These are phyloP conservation scores for Aspergillus asperescens DNA, from an alignment of 495 filamentous ascomycete genomes.

Conservation along the genomic window DNA sequence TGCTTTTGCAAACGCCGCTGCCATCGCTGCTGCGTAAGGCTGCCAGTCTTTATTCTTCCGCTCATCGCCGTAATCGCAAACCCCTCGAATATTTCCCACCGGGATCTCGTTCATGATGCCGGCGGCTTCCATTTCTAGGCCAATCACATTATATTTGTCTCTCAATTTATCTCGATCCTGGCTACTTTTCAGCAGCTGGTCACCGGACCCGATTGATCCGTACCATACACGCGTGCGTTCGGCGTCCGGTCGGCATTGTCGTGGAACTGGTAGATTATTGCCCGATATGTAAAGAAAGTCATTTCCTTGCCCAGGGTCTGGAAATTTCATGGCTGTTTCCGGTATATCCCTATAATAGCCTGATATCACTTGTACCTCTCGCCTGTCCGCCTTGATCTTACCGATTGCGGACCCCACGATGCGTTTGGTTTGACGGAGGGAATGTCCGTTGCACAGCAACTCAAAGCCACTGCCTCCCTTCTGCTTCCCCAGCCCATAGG, in stretches of 20 bases:
- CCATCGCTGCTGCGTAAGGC: slow-evolving; percentile 16
- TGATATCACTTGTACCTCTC: neutral
- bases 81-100: slow-evolving; percentile 33
- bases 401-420: neutral
- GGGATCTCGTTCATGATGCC: slow-evolving; percentile 24
- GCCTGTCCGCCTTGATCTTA: neutral
- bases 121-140: slow-evolving; percentile 13
- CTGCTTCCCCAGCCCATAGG: slow-evolving; percentile 22
- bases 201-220: neutral
- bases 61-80: slow-evolving; percentile 39
- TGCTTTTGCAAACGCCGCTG: slow-evolving; percentile 37
- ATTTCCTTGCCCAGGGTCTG: neutral
- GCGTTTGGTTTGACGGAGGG: slow-evolving; percentile 16
- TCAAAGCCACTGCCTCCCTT: slow-evolving; percentile 18
- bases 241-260: neutral
- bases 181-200: slow-evolving; percentile 1
- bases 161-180: neutral
- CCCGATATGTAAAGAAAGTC: neutral
- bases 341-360: neutral
- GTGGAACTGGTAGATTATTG: neutral
- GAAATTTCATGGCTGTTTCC: neutral
- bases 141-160: neutral
- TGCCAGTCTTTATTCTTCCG: slow-evolving; percentile 36
- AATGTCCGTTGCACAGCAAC: slow-evolving; percentile 16
- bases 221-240: neutral